phyloP scores from a whole-genome alignment of 345 rosid species.

The Aquilaria malaccensis region DNA sequence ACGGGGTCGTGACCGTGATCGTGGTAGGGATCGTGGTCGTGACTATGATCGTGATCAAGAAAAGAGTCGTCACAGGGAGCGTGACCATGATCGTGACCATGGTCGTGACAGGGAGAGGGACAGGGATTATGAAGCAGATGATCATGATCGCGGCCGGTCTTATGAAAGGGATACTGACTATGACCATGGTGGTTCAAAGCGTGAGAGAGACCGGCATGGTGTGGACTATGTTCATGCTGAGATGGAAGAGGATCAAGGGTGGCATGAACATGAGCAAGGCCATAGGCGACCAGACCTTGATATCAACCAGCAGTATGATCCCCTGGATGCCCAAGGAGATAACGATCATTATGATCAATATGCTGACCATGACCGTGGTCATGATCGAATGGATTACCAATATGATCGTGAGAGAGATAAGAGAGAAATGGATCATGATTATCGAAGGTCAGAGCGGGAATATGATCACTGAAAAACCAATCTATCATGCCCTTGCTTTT shows the following conservation, averaged over 20 bases:
- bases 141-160: constrained; percentile 46
- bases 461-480: constrained; percentile 13
- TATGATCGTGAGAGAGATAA: constrained; percentile 32
- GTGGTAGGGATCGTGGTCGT: constrained; percentile 34
- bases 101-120: constrained; percentile 35
- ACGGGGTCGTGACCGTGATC: constrained; percentile 28
- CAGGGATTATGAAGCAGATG: constrained; percentile 44
- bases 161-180: constrained; percentile 58
- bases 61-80: constrained; percentile 48
- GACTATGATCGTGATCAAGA: constrained; percentile 46
- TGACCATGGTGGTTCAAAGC: constrained; percentile 54
- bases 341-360: constrained; percentile 63
- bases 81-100: constrained; percentile 31
- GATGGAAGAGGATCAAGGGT: constrained; percentile 41
- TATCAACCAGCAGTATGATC: constrained; percentile 39
- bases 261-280: constrained; percentile 47
- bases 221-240: constrained; percentile 60
- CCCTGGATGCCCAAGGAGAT: constrained; percentile 36
- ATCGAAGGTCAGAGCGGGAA: constrained; percentile 23
- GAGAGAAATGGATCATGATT: constrained; percentile 21
- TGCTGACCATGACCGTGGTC: constrained; percentile 39
- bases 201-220: constrained; percentile 42
- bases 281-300: constrained; percentile 40
- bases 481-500: not conserved
- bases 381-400: constrained; percentile 47